These are phyloP conservation scores for Sporisorium sorghi DNA, from an alignment of 1,284 basidiomycete genomes.

Conservation along the genomic window DNA sequence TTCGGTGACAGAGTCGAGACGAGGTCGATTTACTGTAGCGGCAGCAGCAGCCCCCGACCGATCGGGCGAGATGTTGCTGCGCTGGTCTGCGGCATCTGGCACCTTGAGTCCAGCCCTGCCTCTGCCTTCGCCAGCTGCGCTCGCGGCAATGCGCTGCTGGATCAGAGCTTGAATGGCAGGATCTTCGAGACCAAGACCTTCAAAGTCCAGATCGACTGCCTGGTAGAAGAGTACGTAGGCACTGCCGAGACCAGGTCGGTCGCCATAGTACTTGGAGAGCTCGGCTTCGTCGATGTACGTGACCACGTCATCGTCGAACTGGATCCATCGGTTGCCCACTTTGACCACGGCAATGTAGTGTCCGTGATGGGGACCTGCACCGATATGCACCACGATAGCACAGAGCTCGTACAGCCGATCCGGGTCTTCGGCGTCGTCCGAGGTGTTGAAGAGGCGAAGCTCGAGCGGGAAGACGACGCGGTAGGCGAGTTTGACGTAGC, in stretches of 20 bases:
- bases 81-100: conserved; percentile 18
- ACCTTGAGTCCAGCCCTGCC: conserved; percentile 29
- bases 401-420: conserved; percentile 89
- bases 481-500: conserved; percentile 93
- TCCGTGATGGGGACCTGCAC: conserved; percentile 93
- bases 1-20: conserved; percentile 39
- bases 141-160: conserved; percentile 20
- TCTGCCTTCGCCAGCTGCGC: conserved; percentile 9
- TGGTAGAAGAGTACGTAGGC: conserved; percentile 99
- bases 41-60: conserved; percentile 27
- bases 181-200: conserved; percentile 35
- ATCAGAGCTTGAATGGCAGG: conserved; percentile 26
- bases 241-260: conserved; percentile 81
- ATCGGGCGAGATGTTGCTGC: conserved; percentile 32
- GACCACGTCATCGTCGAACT: conserved; percentile 96
- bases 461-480: conserved; percentile 95
- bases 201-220: conserved; percentile 77
- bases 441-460: conserved; percentile 93
- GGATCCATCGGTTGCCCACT: conserved; percentile 82
- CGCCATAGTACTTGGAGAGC: conserved; percentile 93
- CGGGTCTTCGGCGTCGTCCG: conserved; percentile 89
- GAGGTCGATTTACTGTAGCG: conserved; percentile 23
- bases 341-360: conserved; percentile 97
- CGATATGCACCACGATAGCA: conserved; percentile 96
- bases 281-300: conserved; percentile 87